These are phyloP conservation scores for Aquilaria sinensis DNA, from an alignment of 345 rosid species.

Conservation along the genomic window DNA sequence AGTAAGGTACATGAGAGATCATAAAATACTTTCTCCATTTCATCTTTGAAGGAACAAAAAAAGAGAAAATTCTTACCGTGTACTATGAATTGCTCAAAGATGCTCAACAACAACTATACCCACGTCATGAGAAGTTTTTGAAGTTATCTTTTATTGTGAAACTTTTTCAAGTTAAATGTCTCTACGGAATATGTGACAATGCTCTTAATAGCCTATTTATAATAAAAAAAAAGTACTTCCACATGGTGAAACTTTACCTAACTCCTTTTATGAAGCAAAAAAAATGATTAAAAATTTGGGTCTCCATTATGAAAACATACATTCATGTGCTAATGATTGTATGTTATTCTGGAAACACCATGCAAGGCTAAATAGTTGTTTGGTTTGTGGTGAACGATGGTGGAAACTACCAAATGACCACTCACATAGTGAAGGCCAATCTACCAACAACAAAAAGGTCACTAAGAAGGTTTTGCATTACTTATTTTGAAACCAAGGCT, in stretches of 20 bases:
- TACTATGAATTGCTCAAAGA: background rate
- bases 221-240: background rate
- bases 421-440: background rate
- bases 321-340: background rate
- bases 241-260: background rate
- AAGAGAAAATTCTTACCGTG: background rate
- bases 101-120: background rate
- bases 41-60: no score
- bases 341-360: background rate
- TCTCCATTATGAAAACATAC: background rate
- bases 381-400: background rate
- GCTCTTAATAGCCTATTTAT: background rate
- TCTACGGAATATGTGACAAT: background rate
- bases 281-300: background rate
- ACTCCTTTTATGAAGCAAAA: background rate
- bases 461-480: background rate
- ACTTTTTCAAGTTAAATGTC: background rate
- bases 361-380: background rate
- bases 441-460: background rate
- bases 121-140: background rate
- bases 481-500: background rate
- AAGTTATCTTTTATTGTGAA: background rate
- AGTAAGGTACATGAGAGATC: no score
- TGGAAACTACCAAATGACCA: background rate
- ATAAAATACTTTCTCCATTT: no score